A percentile compares a stretch with the other conserved stretches of the same genome.
phyloP scores from a whole-genome alignment of 805 yeast genomes.

The Schwanniomyces yamadae region DNA sequence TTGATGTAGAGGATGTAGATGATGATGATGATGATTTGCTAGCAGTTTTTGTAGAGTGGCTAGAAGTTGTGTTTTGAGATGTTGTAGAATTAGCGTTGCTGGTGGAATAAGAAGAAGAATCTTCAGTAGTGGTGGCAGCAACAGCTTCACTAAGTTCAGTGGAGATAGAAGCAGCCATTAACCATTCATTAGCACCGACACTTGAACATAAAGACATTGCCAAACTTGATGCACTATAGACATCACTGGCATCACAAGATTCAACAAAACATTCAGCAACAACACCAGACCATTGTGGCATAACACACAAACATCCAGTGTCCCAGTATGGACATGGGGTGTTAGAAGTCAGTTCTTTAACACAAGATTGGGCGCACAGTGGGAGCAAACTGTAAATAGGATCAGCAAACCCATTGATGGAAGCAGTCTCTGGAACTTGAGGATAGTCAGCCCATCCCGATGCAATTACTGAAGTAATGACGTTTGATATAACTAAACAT shows the following conservation, averaged over 20 bases:
- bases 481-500: constrained; percentile 1
- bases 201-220: constrained; percentile 42
- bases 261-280: constrained; percentile 45
- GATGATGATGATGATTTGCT: neutral
- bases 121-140: constrained; percentile 18
- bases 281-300: constrained; percentile 46
- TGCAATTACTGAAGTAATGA: constrained; percentile 18
- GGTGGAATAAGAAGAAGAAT: neutral
- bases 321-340: constrained; percentile 57
- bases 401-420: constrained; percentile 50
- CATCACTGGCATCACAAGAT: constrained; percentile 35
- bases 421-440: constrained; percentile 45
- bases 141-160: constrained; percentile 28
- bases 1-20: neutral
- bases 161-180: constrained; percentile 44
- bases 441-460: constrained; percentile 45
- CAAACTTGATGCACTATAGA: constrained; percentile 36
- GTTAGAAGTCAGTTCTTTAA: constrained; percentile 31
- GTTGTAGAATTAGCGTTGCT: constrained; percentile 15
- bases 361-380: constrained; percentile 43
- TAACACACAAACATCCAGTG: constrained; percentile 50
- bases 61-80: constrained; percentile 5
- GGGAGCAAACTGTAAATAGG: constrained; percentile 40
- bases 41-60: constrained; percentile 9
- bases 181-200: constrained; percentile 45